phyloP scores from a whole-genome alignment of 345 rosid genomes.

The Streptanthus diversifolius region DNA sequence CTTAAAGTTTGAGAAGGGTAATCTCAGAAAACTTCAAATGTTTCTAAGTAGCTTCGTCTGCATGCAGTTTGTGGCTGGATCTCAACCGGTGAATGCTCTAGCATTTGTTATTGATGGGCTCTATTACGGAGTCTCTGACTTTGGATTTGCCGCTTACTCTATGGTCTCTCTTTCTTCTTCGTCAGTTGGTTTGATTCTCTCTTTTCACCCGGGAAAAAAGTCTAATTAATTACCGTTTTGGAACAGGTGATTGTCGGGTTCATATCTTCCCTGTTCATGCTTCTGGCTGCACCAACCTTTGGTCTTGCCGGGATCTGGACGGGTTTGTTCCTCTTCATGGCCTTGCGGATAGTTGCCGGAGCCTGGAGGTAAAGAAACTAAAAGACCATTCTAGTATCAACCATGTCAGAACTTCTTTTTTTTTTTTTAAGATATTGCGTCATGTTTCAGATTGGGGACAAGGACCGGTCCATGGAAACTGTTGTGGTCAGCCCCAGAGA shows the following conservation, averaged over 20 bases:
- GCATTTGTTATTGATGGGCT: conserved; percentile 94
- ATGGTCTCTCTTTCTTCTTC: conserved; percentile 50
- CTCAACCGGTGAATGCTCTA: conserved; percentile 88
- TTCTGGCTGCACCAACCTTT: conserved; percentile 60
- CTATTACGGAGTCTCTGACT: conserved; percentile 91
- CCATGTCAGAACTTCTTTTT: not conserved
- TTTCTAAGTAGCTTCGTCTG: not conserved
- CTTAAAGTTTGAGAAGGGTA: not conserved
- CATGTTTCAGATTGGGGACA: conserved; percentile 49
- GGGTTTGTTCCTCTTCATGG: conserved; percentile 89
- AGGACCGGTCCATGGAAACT: conserved; percentile 68
- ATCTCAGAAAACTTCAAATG: conserved; percentile 1
- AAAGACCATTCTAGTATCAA: not conserved
- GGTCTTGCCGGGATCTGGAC: conserved; percentile 87
- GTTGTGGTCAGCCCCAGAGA: conserved; percentile 46
- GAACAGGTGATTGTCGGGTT: conserved; percentile 58
- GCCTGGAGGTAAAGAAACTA: conserved; percentile 69
- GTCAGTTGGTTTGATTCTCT: not conserved
- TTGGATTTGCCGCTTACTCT: conserved; percentile 81
- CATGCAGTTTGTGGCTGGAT: conserved; percentile 85
- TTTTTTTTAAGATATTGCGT: not conserved
- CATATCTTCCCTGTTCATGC: conserved; percentile 58
- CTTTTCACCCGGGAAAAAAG: not conserved
- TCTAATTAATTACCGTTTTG: conserved; percentile 3
- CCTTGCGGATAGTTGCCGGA: conserved; percentile 78